A percentile compares a stretch with the other conserved stretches of the same genome.
Conservation (phyloP, 2,329 filamentous ascomycete genomes). For the Cladosporium colombiae region DNA sequence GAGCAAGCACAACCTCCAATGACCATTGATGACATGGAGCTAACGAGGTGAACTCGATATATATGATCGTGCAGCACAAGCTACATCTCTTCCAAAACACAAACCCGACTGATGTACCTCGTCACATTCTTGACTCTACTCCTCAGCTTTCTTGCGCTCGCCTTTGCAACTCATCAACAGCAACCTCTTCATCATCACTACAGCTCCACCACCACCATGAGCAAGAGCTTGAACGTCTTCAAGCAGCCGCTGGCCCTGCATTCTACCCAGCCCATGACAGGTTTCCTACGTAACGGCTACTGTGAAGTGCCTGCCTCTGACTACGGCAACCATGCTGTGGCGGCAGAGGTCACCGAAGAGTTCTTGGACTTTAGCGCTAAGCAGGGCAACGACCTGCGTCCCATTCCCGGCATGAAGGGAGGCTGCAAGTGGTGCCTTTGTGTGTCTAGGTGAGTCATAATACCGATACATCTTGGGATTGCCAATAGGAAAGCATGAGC, state of each 20-base stretch:
- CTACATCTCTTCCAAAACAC: not conserved
- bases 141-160: conserved; percentile 1
- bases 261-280: conserved; percentile 60
- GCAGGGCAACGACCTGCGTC: conserved; percentile 60
- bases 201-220: conserved; percentile 31
- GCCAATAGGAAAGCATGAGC: not conserved
- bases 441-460: conserved; percentile 52
- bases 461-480: not conserved
- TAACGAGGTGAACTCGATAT: not conserved
- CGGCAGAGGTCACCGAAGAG: conserved; percentile 58
- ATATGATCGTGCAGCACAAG: not conserved
- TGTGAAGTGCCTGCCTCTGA: conserved; percentile 58
- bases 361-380: conserved; percentile 63
- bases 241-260: conserved; percentile 60
- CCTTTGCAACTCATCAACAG: conserved; percentile 2
- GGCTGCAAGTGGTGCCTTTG: conserved; percentile 67
- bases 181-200: conserved; percentile 24
- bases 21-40: conserved; percentile 12
- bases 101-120: conserved; percentile 2
- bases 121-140: not conserved
- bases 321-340: conserved; percentile 61
- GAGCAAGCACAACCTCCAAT: conserved; percentile 25
- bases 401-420: conserved; percentile 52
- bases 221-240: conserved; percentile 50
- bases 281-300: conserved; percentile 63